Conservation (phyloP, 2,329 filamentous ascomycete species). For the Thielaviopsis populi region DNA sequence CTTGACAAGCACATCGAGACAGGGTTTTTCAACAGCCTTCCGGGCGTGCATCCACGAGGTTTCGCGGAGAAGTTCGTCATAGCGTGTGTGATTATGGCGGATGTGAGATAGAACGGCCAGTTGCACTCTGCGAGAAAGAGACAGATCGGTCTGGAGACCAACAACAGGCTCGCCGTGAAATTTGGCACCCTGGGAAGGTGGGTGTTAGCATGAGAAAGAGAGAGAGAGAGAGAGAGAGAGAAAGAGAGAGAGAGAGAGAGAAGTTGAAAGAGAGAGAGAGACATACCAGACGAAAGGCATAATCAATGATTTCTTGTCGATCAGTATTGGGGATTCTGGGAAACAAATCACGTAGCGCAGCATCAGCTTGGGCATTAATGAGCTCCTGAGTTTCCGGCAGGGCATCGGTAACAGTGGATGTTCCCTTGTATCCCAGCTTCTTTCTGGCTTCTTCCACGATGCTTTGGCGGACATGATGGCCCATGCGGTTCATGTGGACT, state of each 20-base stretch:
- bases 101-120: conserved; percentile 52
- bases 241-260: background rate
- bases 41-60: conserved; percentile 44
- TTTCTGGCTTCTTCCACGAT: conserved; percentile 42
- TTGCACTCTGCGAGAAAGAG: conserved; percentile 47
- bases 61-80: conserved; percentile 45
- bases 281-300: conserved; percentile 47
- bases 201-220: background rate
- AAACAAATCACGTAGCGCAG: conserved; percentile 47
- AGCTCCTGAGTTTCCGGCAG: conserved; percentile 45
- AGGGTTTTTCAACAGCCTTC: conserved; percentile 44
- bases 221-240: too few relatives aligned
- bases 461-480: conserved; percentile 43
- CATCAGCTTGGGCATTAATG: conserved; percentile 48
- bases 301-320: conserved; percentile 45
- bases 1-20: conserved; percentile 51
- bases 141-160: conserved; percentile 39
- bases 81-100: conserved; percentile 50
- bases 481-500: conserved; percentile 42
- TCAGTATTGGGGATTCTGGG: conserved; percentile 51
- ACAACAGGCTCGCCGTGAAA: conserved; percentile 42
- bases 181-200: conserved; percentile 29
- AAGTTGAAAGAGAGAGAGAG: background rate
- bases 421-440: conserved; percentile 19
- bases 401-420: conserved; percentile 32